phyloP scores from a whole-genome alignment of 768 basidiomycete species.

The Rhizopogon rudus region DNA sequence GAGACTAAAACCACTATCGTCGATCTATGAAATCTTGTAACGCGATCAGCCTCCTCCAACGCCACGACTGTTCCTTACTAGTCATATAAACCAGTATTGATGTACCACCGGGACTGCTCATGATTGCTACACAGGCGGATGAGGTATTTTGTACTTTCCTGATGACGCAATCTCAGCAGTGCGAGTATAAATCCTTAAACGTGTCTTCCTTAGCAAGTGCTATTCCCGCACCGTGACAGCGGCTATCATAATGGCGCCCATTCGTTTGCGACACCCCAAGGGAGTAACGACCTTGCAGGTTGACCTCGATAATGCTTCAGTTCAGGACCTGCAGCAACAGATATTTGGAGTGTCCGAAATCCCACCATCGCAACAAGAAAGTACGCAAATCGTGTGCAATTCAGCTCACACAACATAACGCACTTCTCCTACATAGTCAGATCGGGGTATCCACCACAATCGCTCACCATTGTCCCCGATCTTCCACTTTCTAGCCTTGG shows the following conservation, averaged over 20 bases:
- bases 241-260: slow-evolving; percentile 46
- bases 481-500: slow-evolving; percentile 75
- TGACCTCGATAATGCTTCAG: slow-evolving; percentile 54
- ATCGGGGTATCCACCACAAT: slow-evolving; percentile 79
- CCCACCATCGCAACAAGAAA: slow-evolving; percentile 67
- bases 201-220: background rate
- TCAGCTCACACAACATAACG: background rate
- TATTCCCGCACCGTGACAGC: background rate
- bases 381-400: slow-evolving; percentile 38
- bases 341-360: slow-evolving; percentile 68
- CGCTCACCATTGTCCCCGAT: slow-evolving; percentile 67
- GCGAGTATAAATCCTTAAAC: too few relatives aligned
- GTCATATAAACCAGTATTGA: too few relatives aligned
- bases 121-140: too few relatives aligned
- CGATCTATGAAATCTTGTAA: too few relatives aligned
- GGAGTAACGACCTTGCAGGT: slow-evolving; percentile 78
- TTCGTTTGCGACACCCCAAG: slow-evolving; percentile 82
- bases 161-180: background rate
- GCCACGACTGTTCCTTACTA: too few relatives aligned
- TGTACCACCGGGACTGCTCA: too few relatives aligned
- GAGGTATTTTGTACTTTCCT: too few relatives aligned
- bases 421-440: slow-evolving; percentile 45
- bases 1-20: too few relatives aligned
- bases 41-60: too few relatives aligned
- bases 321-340: slow-evolving; percentile 71